Base-by-base conservation (phyloP, 139 green algal species). In the Tetraselmis chui region DNA sequence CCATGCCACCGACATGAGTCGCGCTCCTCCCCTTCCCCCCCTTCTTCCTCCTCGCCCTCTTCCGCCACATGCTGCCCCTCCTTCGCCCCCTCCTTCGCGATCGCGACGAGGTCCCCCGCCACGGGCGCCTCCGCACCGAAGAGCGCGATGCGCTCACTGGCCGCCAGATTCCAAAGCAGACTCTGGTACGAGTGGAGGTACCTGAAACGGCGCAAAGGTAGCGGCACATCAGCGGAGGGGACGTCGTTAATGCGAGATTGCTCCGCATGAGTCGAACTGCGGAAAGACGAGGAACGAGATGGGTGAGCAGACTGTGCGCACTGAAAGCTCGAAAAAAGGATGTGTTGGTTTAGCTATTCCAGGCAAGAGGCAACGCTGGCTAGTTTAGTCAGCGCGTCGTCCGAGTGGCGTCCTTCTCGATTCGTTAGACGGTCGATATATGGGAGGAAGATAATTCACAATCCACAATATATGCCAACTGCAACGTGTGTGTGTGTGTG, bases 141-240 rank as follows among this genome's bases (percentile, higher is more conserved):
- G 1, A 29, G 82, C 2, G 77, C 22, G 1, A 91, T 58, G 1
- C 92, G 85, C 76, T 92, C 85, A 26, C 85, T 92, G 24, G 92
- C 94, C 1, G 91, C 94, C 1, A 76, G 28, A 81, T 97, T 98
- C 93, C 93, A 98, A n/a, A 98, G 76, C 80, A 86, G 95, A 83
- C 87, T 94, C 89, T 98, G 95, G 86, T 92, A 97, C 1, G 95
- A 95, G 87, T 98, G 95, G 78, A 98, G 87, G 85, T 98, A 99
- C 86, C 80, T 87, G 80, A 22, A 76, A n/a, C n/a, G n/a, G 29
- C 22, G 24, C 26, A n/a, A 27, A n/a, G 24, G 26, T 25, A 31
- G 26, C 28, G 75, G 75, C 24, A n/a, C 24, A 23, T 31, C 26
- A 23, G 23, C 75, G 25, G 75, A 25, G 29, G 23, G 75, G 26